phyloP scores from a whole-genome alignment of 2,329 filamentous ascomycete genomes.

The Fusarium proliferatum region DNA sequence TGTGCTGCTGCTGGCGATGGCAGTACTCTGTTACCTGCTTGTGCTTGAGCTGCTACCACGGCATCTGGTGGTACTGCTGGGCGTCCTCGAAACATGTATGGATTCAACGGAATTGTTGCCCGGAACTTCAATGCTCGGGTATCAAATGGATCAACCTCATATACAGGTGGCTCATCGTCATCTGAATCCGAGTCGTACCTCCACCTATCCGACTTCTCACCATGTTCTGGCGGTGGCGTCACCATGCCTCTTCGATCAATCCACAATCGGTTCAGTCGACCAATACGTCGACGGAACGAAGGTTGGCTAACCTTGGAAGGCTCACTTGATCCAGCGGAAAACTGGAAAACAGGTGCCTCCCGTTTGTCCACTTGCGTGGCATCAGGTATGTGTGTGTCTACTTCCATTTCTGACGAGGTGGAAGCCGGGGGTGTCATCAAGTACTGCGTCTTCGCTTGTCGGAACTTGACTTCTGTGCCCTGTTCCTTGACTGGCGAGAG shows the following conservation, averaged over 20 bases:
- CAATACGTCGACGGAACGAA: constrained; percentile 84
- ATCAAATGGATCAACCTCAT: constrained; percentile 79
- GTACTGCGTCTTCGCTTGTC: constrained; percentile 78
- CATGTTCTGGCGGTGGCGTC: constrained; percentile 59
- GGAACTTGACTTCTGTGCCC: constrained; percentile 71
- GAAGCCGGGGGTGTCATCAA: constrained; percentile 73
- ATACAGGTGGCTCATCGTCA: constrained; percentile 80
- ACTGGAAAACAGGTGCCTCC: constrained; percentile 56
- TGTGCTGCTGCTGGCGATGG: constrained; percentile 40
- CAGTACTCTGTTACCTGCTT: constrained; percentile 41
- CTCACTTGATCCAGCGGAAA: constrained; percentile 57
- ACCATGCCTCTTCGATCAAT: constrained; percentile 83
- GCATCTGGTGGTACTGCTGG: constrained; percentile 48
- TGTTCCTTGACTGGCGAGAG: constrained; percentile 81
- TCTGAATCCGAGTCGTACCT: constrained; percentile 91
- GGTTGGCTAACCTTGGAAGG: constrained; percentile 60
- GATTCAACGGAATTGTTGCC: constrained; percentile 65
- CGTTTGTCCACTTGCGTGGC: constrained; percentile 54
- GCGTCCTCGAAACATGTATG: constrained; percentile 54
- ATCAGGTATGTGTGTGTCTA: constrained; percentile 61
- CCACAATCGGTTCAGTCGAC: constrained; percentile 85
- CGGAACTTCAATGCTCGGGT: constrained; percentile 69
- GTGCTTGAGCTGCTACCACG: constrained; percentile 38
- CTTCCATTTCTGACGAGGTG: constrained; percentile 66
- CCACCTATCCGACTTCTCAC: constrained; percentile 73